Conservation (phyloP, 78 protist genomes). For the Dictyostelium brefeldianum region DNA sequence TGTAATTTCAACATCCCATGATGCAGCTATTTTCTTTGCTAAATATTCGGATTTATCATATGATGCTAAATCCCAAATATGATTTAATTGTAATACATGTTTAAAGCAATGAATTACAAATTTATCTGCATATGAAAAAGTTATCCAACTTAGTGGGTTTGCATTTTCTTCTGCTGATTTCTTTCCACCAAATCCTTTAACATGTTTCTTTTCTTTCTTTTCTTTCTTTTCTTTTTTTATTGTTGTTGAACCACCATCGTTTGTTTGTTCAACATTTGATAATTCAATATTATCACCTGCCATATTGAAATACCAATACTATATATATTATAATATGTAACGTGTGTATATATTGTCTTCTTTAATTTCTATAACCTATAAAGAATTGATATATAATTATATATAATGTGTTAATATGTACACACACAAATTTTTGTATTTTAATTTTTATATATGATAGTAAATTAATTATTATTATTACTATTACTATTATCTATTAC, state of each 20-base stretch:
- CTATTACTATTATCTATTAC: no score
- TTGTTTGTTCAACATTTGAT: no score
- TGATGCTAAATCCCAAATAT: slow-evolving; percentile 65
- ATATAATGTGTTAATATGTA: no score
- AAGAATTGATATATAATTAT: no score
- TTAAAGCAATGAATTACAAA: slow-evolving; percentile 61
- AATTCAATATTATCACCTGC: no score
- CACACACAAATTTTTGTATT: no score
- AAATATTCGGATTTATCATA: slow-evolving; percentile 43
- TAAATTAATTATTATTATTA: no score
- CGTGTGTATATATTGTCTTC: no score
- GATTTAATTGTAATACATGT: slow-evolving; percentile 46
- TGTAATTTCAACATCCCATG: slow-evolving; percentile 32
- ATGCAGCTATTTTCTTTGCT: slow-evolving; percentile 3
- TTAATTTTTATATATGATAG: no score
- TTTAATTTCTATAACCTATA: no score
- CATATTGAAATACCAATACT: no score
- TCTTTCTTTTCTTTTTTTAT: not conserved
- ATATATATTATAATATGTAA: no score
- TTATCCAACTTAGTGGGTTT: not conserved
- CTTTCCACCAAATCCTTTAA: slow-evolving; percentile 42
- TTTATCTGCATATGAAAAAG: slow-evolving; percentile 57
- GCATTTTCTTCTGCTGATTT: slow-evolving; percentile 30
- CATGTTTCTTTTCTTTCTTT: not conserved
- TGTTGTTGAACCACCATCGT: not conserved